These are phyloP conservation scores for Xylona heveae DNA, from an alignment of 495 filamentous ascomycete species.

Conservation along the genomic window DNA sequence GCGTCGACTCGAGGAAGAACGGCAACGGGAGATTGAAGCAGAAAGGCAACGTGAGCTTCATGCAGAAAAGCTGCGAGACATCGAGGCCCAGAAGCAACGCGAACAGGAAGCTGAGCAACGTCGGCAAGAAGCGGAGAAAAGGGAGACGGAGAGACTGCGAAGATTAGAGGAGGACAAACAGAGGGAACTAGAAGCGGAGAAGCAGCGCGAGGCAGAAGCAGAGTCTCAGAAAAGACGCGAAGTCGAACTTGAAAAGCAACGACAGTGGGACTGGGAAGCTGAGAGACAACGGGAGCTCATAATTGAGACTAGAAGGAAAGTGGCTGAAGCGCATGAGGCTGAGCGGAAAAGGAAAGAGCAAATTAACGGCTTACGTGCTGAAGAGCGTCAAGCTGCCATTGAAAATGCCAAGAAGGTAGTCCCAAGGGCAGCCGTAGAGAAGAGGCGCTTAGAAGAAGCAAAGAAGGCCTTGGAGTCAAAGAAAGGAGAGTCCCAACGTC, in stretches of 20 bases:
- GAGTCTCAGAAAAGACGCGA: conserved; percentile 7
- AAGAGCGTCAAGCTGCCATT: conserved; percentile 17
- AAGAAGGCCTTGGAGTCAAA: too few relatives aligned
- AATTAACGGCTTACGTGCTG: too few relatives aligned
- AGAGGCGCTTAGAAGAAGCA: conserved; percentile 41
- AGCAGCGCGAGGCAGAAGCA: conserved; percentile 4
- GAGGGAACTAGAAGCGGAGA: conserved; percentile 7
- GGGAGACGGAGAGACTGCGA: conserved; percentile 9
- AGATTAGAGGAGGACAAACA: conserved; percentile 10
- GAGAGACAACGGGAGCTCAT: not conserved
- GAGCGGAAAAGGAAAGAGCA: too few relatives aligned
- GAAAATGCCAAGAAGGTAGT: conserved; percentile 46
- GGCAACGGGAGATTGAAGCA: conserved; percentile 22
- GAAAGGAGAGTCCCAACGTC: conserved; percentile 28
- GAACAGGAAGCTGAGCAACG: conserved; percentile 8
- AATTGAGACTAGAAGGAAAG: too few relatives aligned
- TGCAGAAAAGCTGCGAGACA: too few relatives aligned
- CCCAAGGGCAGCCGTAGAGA: conserved; percentile 45
- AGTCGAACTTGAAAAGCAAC: conserved; percentile 1
- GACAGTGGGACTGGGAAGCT: not conserved
- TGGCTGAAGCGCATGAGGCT: too few relatives aligned
- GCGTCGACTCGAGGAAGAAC: conserved; percentile 25
- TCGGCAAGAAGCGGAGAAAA: conserved; percentile 10
- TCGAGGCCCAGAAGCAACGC: conserved; percentile 6
- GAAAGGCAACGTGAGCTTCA: too few relatives aligned